These are phyloP conservation scores for Leccinum fibrillosum DNA, from an alignment of 768 basidiomycete species.

Conservation along the genomic window DNA sequence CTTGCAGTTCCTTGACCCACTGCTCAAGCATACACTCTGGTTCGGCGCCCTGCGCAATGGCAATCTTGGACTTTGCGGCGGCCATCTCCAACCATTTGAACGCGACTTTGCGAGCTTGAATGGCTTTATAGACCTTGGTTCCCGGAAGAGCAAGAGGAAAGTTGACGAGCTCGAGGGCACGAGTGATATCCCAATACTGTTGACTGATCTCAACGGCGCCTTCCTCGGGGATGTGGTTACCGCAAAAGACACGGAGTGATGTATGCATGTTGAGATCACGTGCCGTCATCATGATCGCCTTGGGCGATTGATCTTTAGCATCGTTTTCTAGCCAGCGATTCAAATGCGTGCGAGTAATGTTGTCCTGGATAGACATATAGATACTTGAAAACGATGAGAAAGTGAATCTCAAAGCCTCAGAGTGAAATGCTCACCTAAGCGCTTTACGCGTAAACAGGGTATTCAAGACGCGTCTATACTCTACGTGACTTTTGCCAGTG, in stretches of 20 bases:
- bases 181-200: slow-evolving; percentile 95
- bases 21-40: slow-evolving; percentile 90
- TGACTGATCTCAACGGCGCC: slow-evolving; percentile 80
- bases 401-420: not conserved
- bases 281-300: slow-evolving; percentile 84
- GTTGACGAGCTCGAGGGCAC: slow-evolving; percentile 96
- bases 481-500: slow-evolving; percentile 88
- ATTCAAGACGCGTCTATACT: slow-evolving; percentile 90
- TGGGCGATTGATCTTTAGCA: slow-evolving; percentile 42
- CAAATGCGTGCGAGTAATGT: slow-evolving; percentile 75
- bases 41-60: slow-evolving; percentile 76
- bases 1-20: slow-evolving; percentile 77
- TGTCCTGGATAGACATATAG: slow-evolving; percentile 82
- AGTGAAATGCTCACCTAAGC: slow-evolving; percentile 56
- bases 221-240: slow-evolving; percentile 79
- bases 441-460: slow-evolving; percentile 92
- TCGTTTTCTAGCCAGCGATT: slow-evolving; percentile 64
- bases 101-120: slow-evolving; percentile 85
- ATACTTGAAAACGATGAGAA: slow-evolving; percentile 44
- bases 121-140: slow-evolving; percentile 93
- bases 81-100: slow-evolving; percentile 79
- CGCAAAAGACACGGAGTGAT: slow-evolving; percentile 94
- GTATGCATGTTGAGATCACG: slow-evolving; percentile 97
- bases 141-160: slow-evolving; percentile 95
- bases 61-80: slow-evolving; percentile 72